These are phyloP conservation scores for Nepenthes gracilis DNA, from an alignment of 148 eudicot genomes.

Conservation along the genomic window DNA sequence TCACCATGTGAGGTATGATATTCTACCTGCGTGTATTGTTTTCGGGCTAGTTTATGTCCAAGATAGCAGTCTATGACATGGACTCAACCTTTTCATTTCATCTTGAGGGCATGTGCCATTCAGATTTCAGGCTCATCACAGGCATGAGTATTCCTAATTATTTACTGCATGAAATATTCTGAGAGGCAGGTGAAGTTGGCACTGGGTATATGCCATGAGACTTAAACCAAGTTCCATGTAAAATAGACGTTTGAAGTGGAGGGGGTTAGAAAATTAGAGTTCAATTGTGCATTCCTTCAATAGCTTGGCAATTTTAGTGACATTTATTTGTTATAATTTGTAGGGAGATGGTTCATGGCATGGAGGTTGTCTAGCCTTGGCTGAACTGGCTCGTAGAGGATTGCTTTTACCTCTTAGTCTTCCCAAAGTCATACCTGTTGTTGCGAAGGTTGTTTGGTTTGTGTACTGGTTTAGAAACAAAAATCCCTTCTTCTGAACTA, in stretches of 20 bases:
- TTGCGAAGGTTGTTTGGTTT: constrained; percentile 49
- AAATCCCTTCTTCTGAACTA: background rate
- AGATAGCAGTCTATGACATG: background rate
- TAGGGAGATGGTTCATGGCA: constrained; percentile 99
- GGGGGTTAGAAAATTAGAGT: too few relatives aligned
- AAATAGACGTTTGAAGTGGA: too few relatives aligned
- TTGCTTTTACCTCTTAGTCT: constrained; percentile 83
- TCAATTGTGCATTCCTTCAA: constrained; percentile 1
- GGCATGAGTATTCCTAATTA: too few relatives aligned
- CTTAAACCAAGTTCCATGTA: too few relatives aligned
- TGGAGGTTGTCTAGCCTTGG: constrained; percentile 97
- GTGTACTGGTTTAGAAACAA: background rate
- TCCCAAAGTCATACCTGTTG: constrained; percentile 91
- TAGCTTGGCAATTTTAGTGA: constrained; percentile 1
- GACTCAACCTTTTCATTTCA: too few relatives aligned
- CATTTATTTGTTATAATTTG: constrained; percentile 6
- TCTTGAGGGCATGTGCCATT: too few relatives aligned
- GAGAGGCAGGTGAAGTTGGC: too few relatives aligned
- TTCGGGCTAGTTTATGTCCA: background rate
- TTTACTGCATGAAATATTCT: too few relatives aligned
- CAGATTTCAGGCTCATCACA: too few relatives aligned
- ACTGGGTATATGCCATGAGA: too few relatives aligned
- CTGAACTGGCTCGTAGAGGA: constrained; percentile 98
- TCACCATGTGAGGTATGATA: constrained; percentile 73
- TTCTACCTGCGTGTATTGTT: too few relatives aligned